Conservation (phyloP, 352 stramenopile species). For the Phytophthora lateralis region DNA sequence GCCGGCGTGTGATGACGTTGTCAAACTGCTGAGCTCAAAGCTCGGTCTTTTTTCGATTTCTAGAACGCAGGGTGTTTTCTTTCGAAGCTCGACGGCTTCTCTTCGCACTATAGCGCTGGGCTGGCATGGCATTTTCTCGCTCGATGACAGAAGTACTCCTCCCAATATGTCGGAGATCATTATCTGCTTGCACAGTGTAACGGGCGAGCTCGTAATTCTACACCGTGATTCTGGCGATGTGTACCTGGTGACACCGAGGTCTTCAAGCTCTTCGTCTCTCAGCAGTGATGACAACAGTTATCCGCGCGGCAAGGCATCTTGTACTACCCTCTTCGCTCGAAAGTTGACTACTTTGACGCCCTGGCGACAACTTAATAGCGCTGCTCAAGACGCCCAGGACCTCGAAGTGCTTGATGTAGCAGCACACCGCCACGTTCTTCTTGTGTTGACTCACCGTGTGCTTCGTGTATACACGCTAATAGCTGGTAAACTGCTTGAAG, state of each 20-base stretch:
- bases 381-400: conserved; percentile 1
- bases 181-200: conserved; percentile 69
- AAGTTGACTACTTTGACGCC: conserved; percentile 34
- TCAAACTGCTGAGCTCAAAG: conserved; percentile 54
- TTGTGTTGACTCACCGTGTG: conserved; percentile 26
- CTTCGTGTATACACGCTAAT: conserved; percentile 63
- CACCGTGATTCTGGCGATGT: conserved; percentile 37
- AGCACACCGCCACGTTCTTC: conserved; percentile 35
- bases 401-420: conserved; percentile 35
- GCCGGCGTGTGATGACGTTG: conserved; percentile 35
- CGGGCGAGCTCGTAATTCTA: conserved; percentile 75
- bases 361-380: conserved; percentile 22
- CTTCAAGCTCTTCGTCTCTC: conserved; percentile 3
- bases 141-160: background rate
- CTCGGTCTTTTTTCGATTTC: conserved; percentile 80
- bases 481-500: conserved; percentile 46
- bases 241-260: conserved; percentile 47
- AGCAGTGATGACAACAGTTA: conserved; percentile 5
- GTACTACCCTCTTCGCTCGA: conserved; percentile 23
- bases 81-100: conserved; percentile 55
- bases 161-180: conserved; percentile 27
- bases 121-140: conserved; percentile 40
- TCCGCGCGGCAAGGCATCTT: conserved; percentile 11
- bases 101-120: conserved; percentile 43
- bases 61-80: conserved; percentile 48